Base-by-base conservation (phyloP, 2,329 filamentous ascomycete genomes). In the Davidsoniella neocaledoniae region DNA sequence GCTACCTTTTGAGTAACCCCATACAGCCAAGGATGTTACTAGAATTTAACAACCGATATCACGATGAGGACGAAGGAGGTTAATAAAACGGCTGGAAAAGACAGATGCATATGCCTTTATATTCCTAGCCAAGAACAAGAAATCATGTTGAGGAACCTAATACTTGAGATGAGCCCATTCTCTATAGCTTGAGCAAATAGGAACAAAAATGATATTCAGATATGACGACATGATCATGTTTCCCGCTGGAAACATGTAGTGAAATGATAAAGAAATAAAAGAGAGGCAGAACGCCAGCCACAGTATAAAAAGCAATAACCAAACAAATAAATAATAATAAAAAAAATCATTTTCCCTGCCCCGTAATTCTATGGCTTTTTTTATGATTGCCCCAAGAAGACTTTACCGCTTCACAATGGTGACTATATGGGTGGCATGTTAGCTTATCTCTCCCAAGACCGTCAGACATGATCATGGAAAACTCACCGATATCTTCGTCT, bases 401-500 rank as follows among this genome's bases (percentile, higher is more conserved):
- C 8, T 47, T 53, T 53, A 53, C 47, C 51, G 51, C 47, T 53
- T 53, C 43, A 53, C 23, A 25, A 53, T 53, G 14, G 51, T 53
- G n/a, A 53, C 51, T 53, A 23, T 25, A 36, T 5, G 42, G 17
- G 8, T 16, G 1, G 19, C 8, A 39, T 21, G 45, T 48, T 43
- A 42, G n/a, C 19, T 26, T n/a, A n/a, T 16, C 12, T 23, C 10
- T 10, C 9, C 25, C 9, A 17, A 17, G 14, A 21, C 7, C 40
- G 36, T n/a, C 7, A 17, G 23, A 26, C 23, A 17, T 40, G 12
- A 29, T 26, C 12, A 16, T 10, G 26, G 43, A 38, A 17, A 46
- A 49, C 43, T 40, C 42, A 90, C 86, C 86, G 66, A 98, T 94
- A 68, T 98, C 91, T 69, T 98, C 91, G 64, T 98, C 91, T 52